Conservation (phyloP, 2,329 filamentous ascomycete species). For the Colletotrichum sojae region DNA sequence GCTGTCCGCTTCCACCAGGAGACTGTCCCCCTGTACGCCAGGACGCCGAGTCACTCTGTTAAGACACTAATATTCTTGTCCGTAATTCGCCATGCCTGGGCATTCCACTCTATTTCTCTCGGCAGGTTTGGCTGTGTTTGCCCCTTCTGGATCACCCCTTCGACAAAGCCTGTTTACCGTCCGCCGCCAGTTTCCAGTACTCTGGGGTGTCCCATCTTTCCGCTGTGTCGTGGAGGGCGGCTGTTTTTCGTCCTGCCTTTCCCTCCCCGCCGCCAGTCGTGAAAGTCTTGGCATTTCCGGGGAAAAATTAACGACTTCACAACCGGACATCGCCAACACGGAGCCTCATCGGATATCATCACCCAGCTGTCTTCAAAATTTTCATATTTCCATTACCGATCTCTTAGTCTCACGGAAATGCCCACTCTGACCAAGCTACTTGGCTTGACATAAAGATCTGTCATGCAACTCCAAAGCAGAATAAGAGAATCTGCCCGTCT, state of each 20-base stretch:
- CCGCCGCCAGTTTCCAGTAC: conserved; percentile 8
- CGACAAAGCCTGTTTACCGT: background rate
- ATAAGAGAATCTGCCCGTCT: background rate
- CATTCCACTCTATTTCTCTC: conserved; percentile 25
- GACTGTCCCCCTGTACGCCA: background rate
- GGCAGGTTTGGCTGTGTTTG: conserved; percentile 24
- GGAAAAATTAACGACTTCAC: background rate
- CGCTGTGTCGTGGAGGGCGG: no score
- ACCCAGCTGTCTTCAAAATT: background rate
- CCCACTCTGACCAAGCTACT: background rate
- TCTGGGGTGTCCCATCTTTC: background rate
- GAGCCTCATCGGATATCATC: background rate
- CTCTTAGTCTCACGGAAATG: background rate
- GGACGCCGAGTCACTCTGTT: conserved; percentile 18
- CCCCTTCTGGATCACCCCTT: background rate
- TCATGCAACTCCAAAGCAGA: background rate
- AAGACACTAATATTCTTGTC: conserved; percentile 34
- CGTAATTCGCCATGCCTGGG: conserved; percentile 16
- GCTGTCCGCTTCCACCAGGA: background rate
- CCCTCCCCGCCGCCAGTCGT: conserved; percentile 6
- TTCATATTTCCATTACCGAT: background rate
- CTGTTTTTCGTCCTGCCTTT: conserved; percentile 4
- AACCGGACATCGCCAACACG: background rate
- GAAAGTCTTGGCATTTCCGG: conserved; percentile 23
- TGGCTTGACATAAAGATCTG: background rate